phyloP scores from a whole-genome alignment of 2,329 filamentous ascomycete genomes.

The Aschersonia sp. region DNA sequence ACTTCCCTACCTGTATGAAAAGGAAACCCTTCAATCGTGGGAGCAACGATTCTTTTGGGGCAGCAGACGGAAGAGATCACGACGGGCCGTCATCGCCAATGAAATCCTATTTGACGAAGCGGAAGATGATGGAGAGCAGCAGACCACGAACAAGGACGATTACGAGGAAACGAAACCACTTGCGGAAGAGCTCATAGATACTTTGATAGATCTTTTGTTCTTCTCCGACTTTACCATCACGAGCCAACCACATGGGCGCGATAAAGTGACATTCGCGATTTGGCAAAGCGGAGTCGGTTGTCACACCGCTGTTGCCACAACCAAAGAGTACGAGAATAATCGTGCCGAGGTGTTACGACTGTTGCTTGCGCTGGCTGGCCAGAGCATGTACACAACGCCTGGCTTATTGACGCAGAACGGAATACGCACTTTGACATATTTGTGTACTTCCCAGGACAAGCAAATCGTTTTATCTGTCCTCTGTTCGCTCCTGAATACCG shows the following conservation, averaged over 20 bases:
- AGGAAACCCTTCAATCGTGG: conserved; percentile 69
- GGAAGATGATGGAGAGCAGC: conserved; percentile 35
- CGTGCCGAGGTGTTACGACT: conserved; percentile 79
- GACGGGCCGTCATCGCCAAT: conserved; percentile 47
- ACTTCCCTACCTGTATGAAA: conserved; percentile 84
- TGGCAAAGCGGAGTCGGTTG: conserved; percentile 98
- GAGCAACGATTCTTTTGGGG: conserved; percentile 92
- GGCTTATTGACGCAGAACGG: conserved; percentile 68
- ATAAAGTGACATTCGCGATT: conserved; percentile 81
- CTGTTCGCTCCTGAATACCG: conserved; percentile 88
- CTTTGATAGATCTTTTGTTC: conserved; percentile 78
- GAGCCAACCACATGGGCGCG: conserved; percentile 51
- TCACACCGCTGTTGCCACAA: conserved; percentile 76
- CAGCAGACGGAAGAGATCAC: conserved; percentile 54
- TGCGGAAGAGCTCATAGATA: conserved; percentile 85
- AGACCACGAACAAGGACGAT: conserved; percentile 36
- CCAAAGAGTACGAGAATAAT: conserved; percentile 85
- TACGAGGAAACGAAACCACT: conserved; percentile 76
- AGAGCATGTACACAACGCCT: conserved; percentile 85
- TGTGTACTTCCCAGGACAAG: conserved; percentile 79
- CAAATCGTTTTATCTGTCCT: conserved; percentile 80
- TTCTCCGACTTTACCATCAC: conserved; percentile 82
- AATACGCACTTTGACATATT: conserved; percentile 72
- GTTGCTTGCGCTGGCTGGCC: conserved; percentile 71
- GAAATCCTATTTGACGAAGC: conserved; percentile 79